These are phyloP conservation scores for Globisporangium splendens DNA, from an alignment of 352 stramenopile species.

Conservation along the genomic window DNA sequence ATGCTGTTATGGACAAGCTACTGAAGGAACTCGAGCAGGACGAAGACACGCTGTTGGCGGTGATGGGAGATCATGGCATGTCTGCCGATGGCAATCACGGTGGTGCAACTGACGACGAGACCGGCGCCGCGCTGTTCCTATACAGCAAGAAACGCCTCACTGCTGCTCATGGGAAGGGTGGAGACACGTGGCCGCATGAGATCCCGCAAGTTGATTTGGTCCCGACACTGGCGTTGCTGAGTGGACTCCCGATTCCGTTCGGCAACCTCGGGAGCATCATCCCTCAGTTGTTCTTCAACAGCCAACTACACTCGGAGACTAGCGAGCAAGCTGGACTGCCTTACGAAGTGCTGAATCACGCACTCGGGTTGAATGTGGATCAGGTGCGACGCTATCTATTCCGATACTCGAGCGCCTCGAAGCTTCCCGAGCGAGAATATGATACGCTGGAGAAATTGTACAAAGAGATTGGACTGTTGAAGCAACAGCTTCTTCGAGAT, in stretches of 20 bases:
- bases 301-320: not conserved
- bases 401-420: constrained; percentile 62
- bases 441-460: constrained; percentile 56
- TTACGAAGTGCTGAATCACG: constrained; percentile 57
- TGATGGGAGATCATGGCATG: constrained; percentile 99
- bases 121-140: constrained; percentile 93
- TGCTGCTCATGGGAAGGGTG: constrained; percentile 6
- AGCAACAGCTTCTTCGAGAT: constrained; percentile 25
- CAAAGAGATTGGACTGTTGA: constrained; percentile 24
- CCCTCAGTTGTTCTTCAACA: constrained; percentile 85
- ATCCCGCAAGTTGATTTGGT: constrained; percentile 96
- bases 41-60: constrained; percentile 85
- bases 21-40: constrained; percentile 59
- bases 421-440: constrained; percentile 54
- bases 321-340: constrained; percentile 5
- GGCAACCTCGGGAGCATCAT: constrained; percentile 93
- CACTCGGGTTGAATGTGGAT: constrained; percentile 75
- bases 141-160: constrained; percentile 68
- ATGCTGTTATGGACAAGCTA: constrained; percentile 81
- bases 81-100: constrained; percentile 97
- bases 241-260: constrained; percentile 95
- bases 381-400: constrained; percentile 82
- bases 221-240: constrained; percentile 91
- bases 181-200: constrained; percentile 20
- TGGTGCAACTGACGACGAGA: constrained; percentile 95